Base-by-base conservation (phyloP, 179 eudicot species). In the Vitellaria paradoxa region DNA sequence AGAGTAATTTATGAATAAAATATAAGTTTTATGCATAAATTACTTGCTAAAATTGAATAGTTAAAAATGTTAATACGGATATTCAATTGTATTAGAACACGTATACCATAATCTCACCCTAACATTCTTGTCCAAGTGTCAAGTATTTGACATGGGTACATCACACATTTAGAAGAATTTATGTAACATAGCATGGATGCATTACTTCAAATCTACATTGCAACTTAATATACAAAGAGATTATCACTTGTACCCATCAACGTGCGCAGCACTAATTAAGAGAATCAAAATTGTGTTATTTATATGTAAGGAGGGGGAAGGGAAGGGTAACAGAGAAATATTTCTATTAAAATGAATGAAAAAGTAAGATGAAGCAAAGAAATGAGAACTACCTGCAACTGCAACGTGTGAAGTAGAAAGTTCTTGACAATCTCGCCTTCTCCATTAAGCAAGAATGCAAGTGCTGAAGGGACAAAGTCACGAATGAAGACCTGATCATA, bases 401-500 rank as follows among this genome's bases (percentile, higher is more conserved):
- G 97, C 86, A 93, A 88, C 21, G 97, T 93, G 79, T 93, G 93
- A 26, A 93, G 91, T 57, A 96, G 90, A 73, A 96, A 96, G 76
- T 93, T 96, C 92, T 85, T 96, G 57, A 96, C 99, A 71, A 96
- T 90, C 77, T 93, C 96, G 24, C 89, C 93, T 80, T 95, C 98
- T 78, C 99, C 99, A 83, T 91, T 96, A 74, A 95, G 89, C 91
- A 95, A 86, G 80, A 95, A 95, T 20, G 99, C 97, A 64, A 95
- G 96, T 18, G 99, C 99, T 0, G 98, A 91, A 13, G 99, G 99
- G 77, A 95, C 89, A 82, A 95, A 95, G 86, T 95, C 99, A 13
- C 99, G 95, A 72, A 95, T 83, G 55, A 95, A 93, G 77, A 95
- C 97, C 82, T 93, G 99, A 81, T 95, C 99, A 84, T 93, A 95